Base-by-base conservation (phyloP, 768 basidiomycete species). In the Nevesoporus exiguus region DNA sequence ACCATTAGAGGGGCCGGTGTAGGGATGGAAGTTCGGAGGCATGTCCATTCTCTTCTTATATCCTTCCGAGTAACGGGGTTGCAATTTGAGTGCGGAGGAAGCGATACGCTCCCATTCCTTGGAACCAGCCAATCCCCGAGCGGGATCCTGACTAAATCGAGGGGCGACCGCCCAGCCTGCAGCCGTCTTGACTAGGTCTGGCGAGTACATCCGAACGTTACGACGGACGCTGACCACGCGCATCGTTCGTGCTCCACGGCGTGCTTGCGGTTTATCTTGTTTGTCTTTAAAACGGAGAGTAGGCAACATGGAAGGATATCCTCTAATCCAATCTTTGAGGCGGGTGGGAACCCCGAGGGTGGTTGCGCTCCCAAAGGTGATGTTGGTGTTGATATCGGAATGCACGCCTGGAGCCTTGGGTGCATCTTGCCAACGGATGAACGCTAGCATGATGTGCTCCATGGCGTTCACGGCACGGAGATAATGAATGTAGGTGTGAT, bases 371-470 rank as follows among this genome's bases (percentile, higher is more conserved):
- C 76, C 78, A 30, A 77, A 75, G 13, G 72, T 58, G 47, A 66
- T 60, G 30, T 63, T 71, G 44, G 70, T 66, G 51, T 67, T 69
- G 37, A 72, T 66, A 14, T 66, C 68, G 25, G 54, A 58, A 51
- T 62, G 68, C 37, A 33, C 44, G 17, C 59, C 64, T 17, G 68
- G 63, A 3, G 71, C 61, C 22, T 74, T 74, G 25, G 81, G 79
- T 5, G 80, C 76, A 54, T 88, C 84, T 61, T 92, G 86, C 76
- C 85, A 89, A 29, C 95, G 84, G 54, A 98, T 86, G 69, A 88
- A 96, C 0, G 91, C 81, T 13, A 98, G 80, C n/a, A 98, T 75
- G 46, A 99, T 76, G 60, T 99, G 96, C 66, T 99, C 96, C 62
- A 89, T 90, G 1, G 95, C 96, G 33, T 86, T 83, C 5, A 87